Conservation (phyloP, 1,284 basidiomycete genomes). For the Schizopora paradoxa region DNA sequence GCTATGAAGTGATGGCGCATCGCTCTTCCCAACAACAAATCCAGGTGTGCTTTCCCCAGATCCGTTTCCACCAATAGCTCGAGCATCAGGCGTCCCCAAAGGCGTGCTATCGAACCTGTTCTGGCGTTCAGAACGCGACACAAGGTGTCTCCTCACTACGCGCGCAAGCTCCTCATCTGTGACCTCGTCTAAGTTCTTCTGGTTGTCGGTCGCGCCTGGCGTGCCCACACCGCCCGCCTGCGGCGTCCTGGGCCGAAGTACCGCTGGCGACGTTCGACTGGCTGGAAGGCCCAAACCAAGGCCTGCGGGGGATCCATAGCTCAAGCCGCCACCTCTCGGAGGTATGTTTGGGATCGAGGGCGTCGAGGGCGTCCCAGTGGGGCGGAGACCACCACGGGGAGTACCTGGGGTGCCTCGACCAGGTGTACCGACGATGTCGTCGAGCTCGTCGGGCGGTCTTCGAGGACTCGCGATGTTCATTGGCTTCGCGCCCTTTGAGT, state of each 20-base stretch:
- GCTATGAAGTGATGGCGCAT: slow-evolving; percentile 28
- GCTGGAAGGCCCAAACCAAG: neutral
- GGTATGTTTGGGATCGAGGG: slow-evolving; percentile 18
- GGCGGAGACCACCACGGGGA: neutral
- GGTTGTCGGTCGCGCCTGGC: slow-evolving; percentile 8
- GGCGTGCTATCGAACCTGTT: slow-evolving; percentile 31
- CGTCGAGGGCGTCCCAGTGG: slow-evolving; percentile 13
- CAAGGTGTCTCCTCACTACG: slow-evolving; percentile 75
- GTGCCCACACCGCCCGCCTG: slow-evolving; percentile 1
- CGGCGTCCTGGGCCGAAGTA: slow-evolving; percentile 2
- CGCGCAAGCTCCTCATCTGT: slow-evolving; percentile 80
- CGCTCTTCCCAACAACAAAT: slow-evolving; percentile 26
- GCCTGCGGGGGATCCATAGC: slow-evolving; percentile 11
- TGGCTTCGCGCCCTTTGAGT: slow-evolving; percentile 10
- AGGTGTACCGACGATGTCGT: slow-evolving; percentile 7
- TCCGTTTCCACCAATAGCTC: slow-evolving; percentile 19
- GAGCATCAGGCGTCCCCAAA: slow-evolving; percentile 15
- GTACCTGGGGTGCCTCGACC: slow-evolving; percentile 11
- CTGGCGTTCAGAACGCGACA: slow-evolving; percentile 65
- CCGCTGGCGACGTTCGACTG: slow-evolving; percentile 7
- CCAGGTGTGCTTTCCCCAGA: slow-evolving; percentile 4
- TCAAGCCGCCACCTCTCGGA: slow-evolving; percentile 3
- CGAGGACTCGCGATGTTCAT: slow-evolving; percentile 13
- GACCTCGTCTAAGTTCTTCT: slow-evolving; percentile 45
- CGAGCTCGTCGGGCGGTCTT: slow-evolving; percentile 3